Percentiles rank a stretch among this genome's conserved stretches.
phyloP scores from a whole-genome alignment of 2,329 filamentous ascomycete genomes.

The Stemphylium beticola region DNA sequence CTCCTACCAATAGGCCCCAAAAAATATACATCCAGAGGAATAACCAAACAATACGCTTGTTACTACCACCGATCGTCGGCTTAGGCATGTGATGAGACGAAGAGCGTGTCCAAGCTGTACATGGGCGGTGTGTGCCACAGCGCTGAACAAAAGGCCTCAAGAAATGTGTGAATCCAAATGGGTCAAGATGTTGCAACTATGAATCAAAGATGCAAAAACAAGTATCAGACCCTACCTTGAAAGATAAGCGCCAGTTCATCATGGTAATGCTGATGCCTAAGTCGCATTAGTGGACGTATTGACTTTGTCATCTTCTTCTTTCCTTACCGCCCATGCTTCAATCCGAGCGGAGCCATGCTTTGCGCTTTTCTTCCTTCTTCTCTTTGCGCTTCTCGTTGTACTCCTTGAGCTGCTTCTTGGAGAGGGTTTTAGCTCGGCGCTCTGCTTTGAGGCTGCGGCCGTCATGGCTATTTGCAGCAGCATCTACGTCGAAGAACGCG shows the following conservation, averaged over 20 bases:
- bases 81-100: slow-evolving; percentile 2
- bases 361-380: slow-evolving; percentile 91
- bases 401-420: slow-evolving; percentile 83
- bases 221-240: slow-evolving; percentile 27
- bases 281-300: slow-evolving; percentile 39
- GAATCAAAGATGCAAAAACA: slow-evolving; percentile 6
- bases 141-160: slow-evolving; percentile 2
- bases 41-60: slow-evolving; percentile 3
- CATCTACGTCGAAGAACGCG: slow-evolving; percentile 94
- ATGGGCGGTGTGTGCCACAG: neutral
- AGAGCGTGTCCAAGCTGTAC: neutral
- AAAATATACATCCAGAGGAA: slow-evolving; percentile 9
- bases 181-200: slow-evolving; percentile 3
- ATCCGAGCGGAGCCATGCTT: slow-evolving; percentile 87
- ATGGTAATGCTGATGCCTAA: slow-evolving; percentile 16
- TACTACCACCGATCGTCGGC: slow-evolving; percentile 1
- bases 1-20: slow-evolving; percentile 1
- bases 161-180: neutral
- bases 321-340: slow-evolving; percentile 49
- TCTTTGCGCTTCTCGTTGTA: slow-evolving; percentile 90
- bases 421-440: slow-evolving; percentile 81
- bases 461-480: slow-evolving; percentile 87
- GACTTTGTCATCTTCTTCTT: slow-evolving; percentile 21
- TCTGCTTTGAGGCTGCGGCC: slow-evolving; percentile 92
- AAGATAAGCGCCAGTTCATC: slow-evolving; percentile 9